Evolutionary conservation across 2,329 filamentous ascomycete species (phyloP).

Genomic region (Colletotrichum karsti): DNA sequence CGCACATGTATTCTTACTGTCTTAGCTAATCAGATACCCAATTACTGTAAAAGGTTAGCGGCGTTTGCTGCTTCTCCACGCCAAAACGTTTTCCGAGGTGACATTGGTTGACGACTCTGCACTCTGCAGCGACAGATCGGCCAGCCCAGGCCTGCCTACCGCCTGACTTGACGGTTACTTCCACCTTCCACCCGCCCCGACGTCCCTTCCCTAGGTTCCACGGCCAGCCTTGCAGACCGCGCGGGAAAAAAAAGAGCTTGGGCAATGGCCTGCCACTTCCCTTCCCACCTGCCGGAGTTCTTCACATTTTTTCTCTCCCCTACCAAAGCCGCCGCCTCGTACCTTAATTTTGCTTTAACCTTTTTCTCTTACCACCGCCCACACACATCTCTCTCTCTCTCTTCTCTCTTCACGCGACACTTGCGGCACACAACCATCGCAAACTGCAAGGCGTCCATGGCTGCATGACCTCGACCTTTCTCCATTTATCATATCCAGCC

Average conservation of each 20-base stretch:
- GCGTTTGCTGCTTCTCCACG: background rate
- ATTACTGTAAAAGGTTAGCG: background rate
- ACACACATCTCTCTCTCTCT: background rate
- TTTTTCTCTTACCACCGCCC: background rate
- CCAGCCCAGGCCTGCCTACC: background rate
- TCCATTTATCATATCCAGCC: background rate
- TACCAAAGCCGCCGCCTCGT: conserved; percentile 4
- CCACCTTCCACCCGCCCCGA: background rate
- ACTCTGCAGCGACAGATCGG: conserved; percentile 2
- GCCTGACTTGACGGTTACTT: background rate
- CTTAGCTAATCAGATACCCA: background rate
- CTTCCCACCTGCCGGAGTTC: background rate
- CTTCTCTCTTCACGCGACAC: conserved; percentile 3
- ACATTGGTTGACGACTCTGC: conserved; percentile 12
- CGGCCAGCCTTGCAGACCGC: background rate
- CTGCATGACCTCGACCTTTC: background rate
- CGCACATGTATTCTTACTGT: background rate
- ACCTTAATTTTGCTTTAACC: conserved; percentile 3
- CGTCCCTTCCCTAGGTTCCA: background rate
- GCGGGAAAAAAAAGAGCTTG: background rate
- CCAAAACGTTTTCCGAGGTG: conserved; percentile 9
- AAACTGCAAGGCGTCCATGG: conserved; percentile 3
- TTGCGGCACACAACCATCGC: background rate
- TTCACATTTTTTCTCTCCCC: conserved; percentile 9
- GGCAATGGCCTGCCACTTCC: background rate